A percentile compares a stretch with the other conserved stretches of the same genome.
phyloP scores from a whole-genome alignment of 192 early-diverging fungal species.

The Gonapodya sp. region DNA sequence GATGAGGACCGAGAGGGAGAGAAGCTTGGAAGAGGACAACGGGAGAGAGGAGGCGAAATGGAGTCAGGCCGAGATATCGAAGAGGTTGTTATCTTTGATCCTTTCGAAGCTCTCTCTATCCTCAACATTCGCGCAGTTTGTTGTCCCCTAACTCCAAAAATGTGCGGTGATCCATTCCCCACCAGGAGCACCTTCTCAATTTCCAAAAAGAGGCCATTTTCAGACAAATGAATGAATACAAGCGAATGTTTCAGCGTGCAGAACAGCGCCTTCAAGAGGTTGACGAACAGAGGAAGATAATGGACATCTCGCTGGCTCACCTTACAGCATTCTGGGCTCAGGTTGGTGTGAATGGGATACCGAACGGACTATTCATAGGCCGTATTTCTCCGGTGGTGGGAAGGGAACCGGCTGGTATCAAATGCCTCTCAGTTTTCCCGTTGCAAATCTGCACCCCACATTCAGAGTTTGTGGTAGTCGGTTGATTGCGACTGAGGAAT shows the following conservation, averaged over 20 bases:
- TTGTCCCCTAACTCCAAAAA: neutral
- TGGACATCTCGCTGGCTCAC: conserved; percentile 25
- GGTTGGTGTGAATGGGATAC: conserved; percentile 12
- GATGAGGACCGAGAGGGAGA: neutral
- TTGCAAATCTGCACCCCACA: too few species aligned
- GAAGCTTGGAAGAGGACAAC: neutral
- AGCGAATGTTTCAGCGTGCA: conserved; percentile 37
- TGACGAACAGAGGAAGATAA: conserved; percentile 33
- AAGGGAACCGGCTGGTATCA: too few species aligned
- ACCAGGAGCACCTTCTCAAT: neutral
- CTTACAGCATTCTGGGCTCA: conserved; percentile 26
- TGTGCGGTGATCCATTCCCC: too few species aligned
- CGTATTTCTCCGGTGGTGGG: too few species aligned
- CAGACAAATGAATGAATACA: conserved; percentile 57
- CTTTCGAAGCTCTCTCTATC: neutral
- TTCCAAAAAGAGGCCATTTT: conserved; percentile 62
- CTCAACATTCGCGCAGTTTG: neutral
- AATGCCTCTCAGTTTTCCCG: too few species aligned
- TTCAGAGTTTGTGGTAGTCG: too few species aligned
- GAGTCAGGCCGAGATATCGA: too few species aligned
- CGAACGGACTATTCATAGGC: too few species aligned
- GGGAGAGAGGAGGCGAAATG: neutral
- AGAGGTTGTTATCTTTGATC: neutral
- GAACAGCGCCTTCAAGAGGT: conserved; percentile 28
- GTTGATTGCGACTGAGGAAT: too few species aligned